Base-by-base conservation (phyloP, 2,329 filamentous ascomycete genomes). In the Sporothrix pseudoabietina region DNA sequence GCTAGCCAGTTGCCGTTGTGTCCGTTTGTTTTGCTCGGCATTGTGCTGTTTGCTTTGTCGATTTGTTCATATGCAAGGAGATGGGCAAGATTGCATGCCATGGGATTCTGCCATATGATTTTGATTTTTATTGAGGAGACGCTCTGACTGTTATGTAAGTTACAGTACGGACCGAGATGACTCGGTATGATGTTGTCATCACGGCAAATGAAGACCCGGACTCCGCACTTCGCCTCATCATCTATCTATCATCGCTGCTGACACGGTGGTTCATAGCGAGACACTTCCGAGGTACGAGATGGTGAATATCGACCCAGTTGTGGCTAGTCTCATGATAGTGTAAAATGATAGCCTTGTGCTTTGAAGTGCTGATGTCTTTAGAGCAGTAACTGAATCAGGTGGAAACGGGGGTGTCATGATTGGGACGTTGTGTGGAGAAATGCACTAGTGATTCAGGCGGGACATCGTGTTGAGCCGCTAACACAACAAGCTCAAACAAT, bases 391-490 rank as follows among this genome's bases (percentile, higher is more conserved):
- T 61, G 57, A 61, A n/a, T 61, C 57, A 61, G 57, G 57, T 41
- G 57, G 32, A 22, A 9, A n/a, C 32, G 6, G 10, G 8, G 57
- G 57, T 61, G 57, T 61, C 57, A 61, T 41, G n/a, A 12, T 47
- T 66, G 10, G 39, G 10, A 12, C 5, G 41, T 30, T 6, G 1
- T 47, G 22, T 22, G 22, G 35, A 19, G n/a, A 47, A 47, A 66
- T 12, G 35, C 19, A 19, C 61, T 47, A 66, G 41, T 66, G 61
- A 66, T 47, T 66, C 61, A 66, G 16, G 32, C 16, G 32, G 41
- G 6, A 35, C 35, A 35, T 35, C 8, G 35, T 35, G 35, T 35
- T 35, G 35, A 35, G 4, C 8, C 35, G 35, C 35, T 35, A 44
- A 8, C 41, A 44, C 41, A 16, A 16, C 26, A 30, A 32, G 55